Percentiles rank a stretch among this genome's conserved stretches.
Conservation (phyloP, 2,329 filamentous ascomycete genomes). For the Moelleriella libera region DNA sequence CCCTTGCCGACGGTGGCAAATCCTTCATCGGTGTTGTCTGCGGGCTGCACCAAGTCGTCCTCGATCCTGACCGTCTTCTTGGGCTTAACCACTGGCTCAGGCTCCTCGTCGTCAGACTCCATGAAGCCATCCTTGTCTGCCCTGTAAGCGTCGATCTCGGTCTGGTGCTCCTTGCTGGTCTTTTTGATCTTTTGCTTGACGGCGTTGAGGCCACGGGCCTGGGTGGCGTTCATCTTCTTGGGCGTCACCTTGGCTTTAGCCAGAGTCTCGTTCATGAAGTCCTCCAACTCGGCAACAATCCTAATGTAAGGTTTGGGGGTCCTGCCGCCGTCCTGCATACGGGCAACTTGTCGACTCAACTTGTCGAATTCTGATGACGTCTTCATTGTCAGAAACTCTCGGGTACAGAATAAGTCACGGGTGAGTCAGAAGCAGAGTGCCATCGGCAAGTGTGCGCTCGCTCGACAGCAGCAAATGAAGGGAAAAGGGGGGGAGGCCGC, state of each 20-base stretch:
- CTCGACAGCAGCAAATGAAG: background rate
- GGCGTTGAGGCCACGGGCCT: slow-evolving; percentile 85
- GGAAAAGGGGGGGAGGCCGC: background rate
- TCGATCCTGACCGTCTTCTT: slow-evolving; percentile 23
- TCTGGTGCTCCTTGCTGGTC: slow-evolving; percentile 89
- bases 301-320: slow-evolving; percentile 87
- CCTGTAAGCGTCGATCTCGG: slow-evolving; percentile 76
- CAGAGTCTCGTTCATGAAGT: slow-evolving; percentile 83
- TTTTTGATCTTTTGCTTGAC: slow-evolving; percentile 98
- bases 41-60: slow-evolving; percentile 29
- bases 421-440: too few relatives aligned
- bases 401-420: too few relatives aligned
- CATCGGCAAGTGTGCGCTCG: too few relatives aligned
- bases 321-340: slow-evolving; percentile 63
- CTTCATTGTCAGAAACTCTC: background rate
- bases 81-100: slow-evolving; percentile 36
- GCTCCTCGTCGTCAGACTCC: slow-evolving; percentile 69
- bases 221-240: slow-evolving; percentile 98
- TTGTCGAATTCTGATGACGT: slow-evolving; percentile 69
- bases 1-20: slow-evolving; percentile 83
- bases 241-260: slow-evolving; percentile 90
- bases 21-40: slow-evolving; percentile 64
- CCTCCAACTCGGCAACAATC: slow-evolving; percentile 84
- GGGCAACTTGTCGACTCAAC: slow-evolving; percentile 72
- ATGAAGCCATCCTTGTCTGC: slow-evolving; percentile 78